Evolutionary conservation across 148 eudicot genomes (phyloP).

Genomic region (Suaeda aralocaspica): DNA sequence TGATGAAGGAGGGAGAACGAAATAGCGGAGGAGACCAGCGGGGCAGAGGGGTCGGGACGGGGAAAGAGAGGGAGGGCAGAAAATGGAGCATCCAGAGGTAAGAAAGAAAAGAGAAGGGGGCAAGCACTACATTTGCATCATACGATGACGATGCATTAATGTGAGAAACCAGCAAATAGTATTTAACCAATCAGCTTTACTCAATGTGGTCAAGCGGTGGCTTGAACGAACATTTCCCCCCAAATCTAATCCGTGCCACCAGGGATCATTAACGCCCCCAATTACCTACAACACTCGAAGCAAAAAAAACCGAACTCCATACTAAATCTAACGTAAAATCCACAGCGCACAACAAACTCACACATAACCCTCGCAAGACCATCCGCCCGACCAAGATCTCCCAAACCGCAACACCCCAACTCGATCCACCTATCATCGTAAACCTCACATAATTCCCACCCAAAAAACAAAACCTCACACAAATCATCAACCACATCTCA

Average conservation of each 20-base stretch:
- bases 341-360: conserved; percentile 23
- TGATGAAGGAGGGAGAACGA: too few species aligned
- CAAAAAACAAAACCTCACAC: conserved; percentile 23
- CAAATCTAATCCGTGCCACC: conserved; percentile 26
- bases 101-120: too few species aligned
- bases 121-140: too few species aligned
- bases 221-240: conserved; percentile 3
- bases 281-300: conserved; percentile 16
- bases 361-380: conserved; percentile 38
- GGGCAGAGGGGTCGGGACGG: too few species aligned
- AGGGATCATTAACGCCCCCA: conserved; percentile 23
- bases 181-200: background rate
- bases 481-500: conserved; percentile 17
- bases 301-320: background rate
- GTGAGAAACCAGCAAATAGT: too few species aligned
- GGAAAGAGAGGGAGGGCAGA: too few species aligned
- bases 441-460: conserved; percentile 49
- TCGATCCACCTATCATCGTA: conserved; percentile 24
- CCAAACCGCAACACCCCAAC: conserved; percentile 12
- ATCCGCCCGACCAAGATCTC: conserved; percentile 36
- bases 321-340: conserved; percentile 9
- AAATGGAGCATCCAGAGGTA: too few species aligned
- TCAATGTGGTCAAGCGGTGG: conserved; percentile 44
- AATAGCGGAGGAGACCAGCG: too few species aligned
- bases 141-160: too few species aligned